Evolutionary conservation across 192 early-diverging fungal species (phyloP), one percentile per base, ranked within the genome.

Genomic region (Podila minutissima): DNA sequence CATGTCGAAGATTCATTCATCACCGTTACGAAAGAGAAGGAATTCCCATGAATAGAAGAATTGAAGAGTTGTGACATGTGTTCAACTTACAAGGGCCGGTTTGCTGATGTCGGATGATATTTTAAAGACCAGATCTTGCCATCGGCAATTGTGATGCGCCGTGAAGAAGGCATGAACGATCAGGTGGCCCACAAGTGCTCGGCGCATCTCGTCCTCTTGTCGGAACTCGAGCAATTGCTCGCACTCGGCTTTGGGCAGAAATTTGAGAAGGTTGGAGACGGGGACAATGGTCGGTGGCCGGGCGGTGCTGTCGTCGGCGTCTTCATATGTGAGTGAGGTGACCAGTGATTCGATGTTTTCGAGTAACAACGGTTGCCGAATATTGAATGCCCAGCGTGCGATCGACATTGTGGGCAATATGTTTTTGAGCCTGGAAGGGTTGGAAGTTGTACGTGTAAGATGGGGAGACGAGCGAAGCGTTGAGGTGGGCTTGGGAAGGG

Each of bases 351-450:
- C 70, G 29, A 79, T 41, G 50, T 79, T 72, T 55, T 79, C 76
- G 64, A 79, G 76, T 38, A 79, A 37, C 22, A 79, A 41, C 1
- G 76, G 70, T 49, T 79, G 76, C 19, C 70, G 76, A 51, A 79
- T 79, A 64, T 79, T 79, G 55, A 79, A 79, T 11, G 76, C 76
- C 76, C 76, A 79, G 22, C 76, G 76, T 33, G 65, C 70, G 37
- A 79, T 50, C n/a, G 69, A 28, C 76, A 79, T 79, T 12, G 31
- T 78, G 50, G 5, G 9, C 10, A 24, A 9, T 53, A 1, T 38
- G 8, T 57, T 26, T 24, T 70, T 32, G 46, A 55, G 19, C 46
- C 19, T 59, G 29, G 8, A 15, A 46, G 8, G 10, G 41, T 46
- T 2, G 15, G 12, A 46, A 46, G 15, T 0, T 46, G 15, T 46